phyloP scores from a whole-genome alignment of 768 basidiomycete genomes.

The Rossbeevera mucosa region DNA sequence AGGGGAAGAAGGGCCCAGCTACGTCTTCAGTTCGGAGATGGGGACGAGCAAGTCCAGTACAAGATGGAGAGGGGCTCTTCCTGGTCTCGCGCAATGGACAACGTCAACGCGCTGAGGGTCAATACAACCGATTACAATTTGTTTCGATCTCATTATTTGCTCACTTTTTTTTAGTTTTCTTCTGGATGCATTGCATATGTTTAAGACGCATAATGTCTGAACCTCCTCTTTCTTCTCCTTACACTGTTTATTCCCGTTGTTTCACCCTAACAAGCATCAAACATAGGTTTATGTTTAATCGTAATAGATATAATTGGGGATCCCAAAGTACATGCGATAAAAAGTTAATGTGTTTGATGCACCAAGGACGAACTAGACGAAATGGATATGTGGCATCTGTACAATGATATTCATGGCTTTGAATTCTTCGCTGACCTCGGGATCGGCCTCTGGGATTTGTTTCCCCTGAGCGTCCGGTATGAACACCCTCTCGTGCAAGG shows the following conservation, averaged over 20 bases:
- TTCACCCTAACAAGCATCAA: slow-evolving; percentile 5
- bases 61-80: slow-evolving; percentile 32
- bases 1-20: slow-evolving; percentile 25
- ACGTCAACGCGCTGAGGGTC: slow-evolving; percentile 10
- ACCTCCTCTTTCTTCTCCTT: slow-evolving; percentile 1
- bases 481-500: neutral
- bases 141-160: neutral
- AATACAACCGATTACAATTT: neutral
- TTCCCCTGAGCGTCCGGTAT: slow-evolving; percentile 5
- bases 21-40: slow-evolving; percentile 16
- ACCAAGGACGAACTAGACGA: neutral
- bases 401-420: slow-evolving; percentile 8
- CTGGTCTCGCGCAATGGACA: slow-evolving; percentile 31
- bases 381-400: slow-evolving; percentile 10
- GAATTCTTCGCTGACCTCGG: slow-evolving; percentile 9
- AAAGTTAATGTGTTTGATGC: neutral
- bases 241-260: neutral
- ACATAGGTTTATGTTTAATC: slow-evolving; percentile 17
- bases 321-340: slow-evolving; percentile 5
- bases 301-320: slow-evolving; percentile 19
- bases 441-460: neutral
- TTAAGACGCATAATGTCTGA: slow-evolving; percentile 7
- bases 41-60: slow-evolving; percentile 14
- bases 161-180: slow-evolving; percentile 1
- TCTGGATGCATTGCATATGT: slow-evolving; percentile 10